Base-by-base conservation (phyloP, 2,329 filamentous ascomycete genomes). In the Botrytis hyacinthi region DNA sequence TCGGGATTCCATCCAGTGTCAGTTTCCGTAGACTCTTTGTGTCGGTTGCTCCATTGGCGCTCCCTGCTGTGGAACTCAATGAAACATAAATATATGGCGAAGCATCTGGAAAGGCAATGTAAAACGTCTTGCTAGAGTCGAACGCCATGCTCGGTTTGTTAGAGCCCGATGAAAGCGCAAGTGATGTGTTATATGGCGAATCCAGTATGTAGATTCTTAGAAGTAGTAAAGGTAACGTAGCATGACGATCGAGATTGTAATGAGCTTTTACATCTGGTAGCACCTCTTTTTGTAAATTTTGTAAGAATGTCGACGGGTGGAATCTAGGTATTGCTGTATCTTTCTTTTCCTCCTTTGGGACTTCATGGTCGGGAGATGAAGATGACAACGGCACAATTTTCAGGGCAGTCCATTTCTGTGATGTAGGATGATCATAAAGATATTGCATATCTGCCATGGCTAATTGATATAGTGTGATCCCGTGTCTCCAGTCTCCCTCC, bases 221-320 rank as follows among this genome's bases (percentile, higher is more conserved):
- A 40, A 96, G 85, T 1, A 93, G 87, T 6, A 96, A 84, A 0
- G 92, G 89, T n/a, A 92, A 84, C 1, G 86, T 85, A 71, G 87
- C 86, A 71, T 92, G 91, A n/a, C 91, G 88, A 76, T 92, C 90
- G 74, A 96, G 88, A 78, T 93, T 91, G 81, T 93, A 96, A 82
- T 97, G 93, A 8, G 92, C 92, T 81, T 96, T 97, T 77, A 95
- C 88, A 74, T 96, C 87, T 1, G 93, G 92, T 1, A 93, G 85
- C 29, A 94, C 87, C 79, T 95, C 91, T 59, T 86, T 85, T 77
- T 95, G 92, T 3, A 97, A 87, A 76, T 91, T 92, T 76, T 89
- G 88, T 54, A 97, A 85, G 81, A 97, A 97, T 0, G 91, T 93
- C 7, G 92, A 89, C 1, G 93, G 92, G 79, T 97, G 93, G 78